Base-by-base conservation (phyloP, 176 grass and related monocot genomes). In the Lolium rigidum region DNA sequence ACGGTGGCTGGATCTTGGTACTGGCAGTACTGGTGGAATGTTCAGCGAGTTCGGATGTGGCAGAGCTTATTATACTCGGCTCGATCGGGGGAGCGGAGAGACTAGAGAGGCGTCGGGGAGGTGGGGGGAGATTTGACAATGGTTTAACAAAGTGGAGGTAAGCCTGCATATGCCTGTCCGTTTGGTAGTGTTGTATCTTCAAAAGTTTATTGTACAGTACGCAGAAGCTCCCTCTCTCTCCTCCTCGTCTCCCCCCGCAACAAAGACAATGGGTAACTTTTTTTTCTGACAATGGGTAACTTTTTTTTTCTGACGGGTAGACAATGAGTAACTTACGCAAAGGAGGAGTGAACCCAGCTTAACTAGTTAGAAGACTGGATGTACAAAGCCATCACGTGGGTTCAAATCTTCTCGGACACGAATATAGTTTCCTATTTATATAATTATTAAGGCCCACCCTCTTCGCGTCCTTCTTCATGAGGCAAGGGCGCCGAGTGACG, bases 11-110 rank as follows among this genome's bases (percentile, higher is more conserved):
- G 85, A 84, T 87, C 84, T 86, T 90, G 79, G 57, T 9, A 56
- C 80, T 44, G 51, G 58, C 7, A 9, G 79, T 68, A 87, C 89
- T 56, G 89, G 67, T 63, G 89, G 72, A 91, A 55, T 76, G 74
- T 91, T 86, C 67, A 72, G 70, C 77, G 60, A 39, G 48, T 76
- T 90, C 71, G 71, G 41, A 22, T 88, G 78, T 83, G 81, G 68
- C 56, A 2, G 61, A 88, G 68, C 41, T 80, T 87, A 84, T 91
- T 91, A 87, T 87, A 87, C 81, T 84, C 80, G 52, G 13, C 17
- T 35, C 4, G n/a, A n/a, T n/a, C n/a, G 4, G 38, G 49, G 18
- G 64, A 61, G 46, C 46, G 16, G 71, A 50, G 43, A 2, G 62
- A 85, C 39, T 4, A 25, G 64, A 25, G 44, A 50, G 59, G 21